Conservation (phyloP, 2,329 filamentous ascomycete species). For the Coniochaeta prunicola region DNA sequence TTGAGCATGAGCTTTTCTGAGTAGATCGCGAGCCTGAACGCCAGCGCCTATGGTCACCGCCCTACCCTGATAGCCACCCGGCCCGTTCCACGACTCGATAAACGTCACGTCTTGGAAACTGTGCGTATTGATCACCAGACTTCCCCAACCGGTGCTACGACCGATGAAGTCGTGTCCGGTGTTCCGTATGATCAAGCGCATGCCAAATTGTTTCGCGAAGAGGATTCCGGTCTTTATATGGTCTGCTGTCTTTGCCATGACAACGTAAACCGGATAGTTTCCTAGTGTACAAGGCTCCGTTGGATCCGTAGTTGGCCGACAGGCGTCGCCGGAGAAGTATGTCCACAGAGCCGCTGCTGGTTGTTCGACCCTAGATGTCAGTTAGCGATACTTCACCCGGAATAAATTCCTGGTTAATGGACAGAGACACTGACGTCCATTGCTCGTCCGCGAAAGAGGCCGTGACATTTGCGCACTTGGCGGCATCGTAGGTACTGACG, state of each 20-base stretch:
- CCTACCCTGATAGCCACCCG: slow-evolving; percentile 34
- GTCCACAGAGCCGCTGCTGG: slow-evolving; percentile 28
- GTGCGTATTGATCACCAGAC: slow-evolving; percentile 50
- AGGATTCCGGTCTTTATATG: slow-evolving; percentile 25
- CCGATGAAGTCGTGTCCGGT: slow-evolving; percentile 53
- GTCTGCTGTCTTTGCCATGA: slow-evolving; percentile 18
- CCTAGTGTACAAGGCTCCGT: slow-evolving; percentile 27
- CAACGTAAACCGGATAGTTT: slow-evolving; percentile 29
- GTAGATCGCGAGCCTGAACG: slow-evolving; percentile 37
- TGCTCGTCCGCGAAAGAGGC: slow-evolving; percentile 23
- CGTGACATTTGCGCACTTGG: slow-evolving; percentile 22
- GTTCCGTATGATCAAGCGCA: slow-evolving; percentile 48
- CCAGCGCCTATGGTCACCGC: slow-evolving; percentile 46
- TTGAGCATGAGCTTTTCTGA: slow-evolving; percentile 29
- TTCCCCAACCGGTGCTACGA: slow-evolving; percentile 54
- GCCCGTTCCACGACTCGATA: slow-evolving; percentile 20
- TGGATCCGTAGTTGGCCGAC: slow-evolving; percentile 25
- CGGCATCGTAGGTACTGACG: slow-evolving; percentile 26
- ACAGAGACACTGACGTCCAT: slow-evolving; percentile 24
- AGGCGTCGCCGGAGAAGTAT: slow-evolving; percentile 35
- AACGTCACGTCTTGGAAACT: slow-evolving; percentile 41
- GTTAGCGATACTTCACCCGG: background rate
- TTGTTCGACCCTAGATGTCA: slow-evolving; percentile 9
- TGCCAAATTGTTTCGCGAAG: slow-evolving; percentile 37
- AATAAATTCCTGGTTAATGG: background rate